Base-by-base conservation (phyloP, 2,329 filamentous ascomycete genomes). In the Helminthosporium solani region DNA sequence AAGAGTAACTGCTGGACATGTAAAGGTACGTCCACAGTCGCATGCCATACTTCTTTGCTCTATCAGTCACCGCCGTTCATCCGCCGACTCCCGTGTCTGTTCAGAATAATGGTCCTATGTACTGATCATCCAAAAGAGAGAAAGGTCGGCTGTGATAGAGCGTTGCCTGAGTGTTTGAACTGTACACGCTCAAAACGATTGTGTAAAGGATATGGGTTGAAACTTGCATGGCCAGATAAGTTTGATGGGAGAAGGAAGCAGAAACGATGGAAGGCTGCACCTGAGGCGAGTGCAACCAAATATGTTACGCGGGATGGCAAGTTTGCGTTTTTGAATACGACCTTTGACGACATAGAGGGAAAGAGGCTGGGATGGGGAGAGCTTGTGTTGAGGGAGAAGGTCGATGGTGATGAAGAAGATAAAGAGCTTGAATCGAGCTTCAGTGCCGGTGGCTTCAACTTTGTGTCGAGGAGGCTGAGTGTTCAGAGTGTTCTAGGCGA, bases 71-170 rank as follows among this genome's bases (percentile, higher is more conserved):
- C 11, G 11, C 4, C 16, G n/a, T 1, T 15, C 7, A 27, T 34
- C 5, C 11, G 9, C 8, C 9, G 6, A 11, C 7, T 28, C 64
- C 66, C 60, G 40, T 46, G 31, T 47, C 35, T 38, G 30, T n/a
- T 31, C 28, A 6, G 9, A 6, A 31, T n/a, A 6, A 4, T n/a
- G 14, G 7, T 14, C 14, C 14, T 14, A 12, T 8, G 5, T 20
- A 30, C 35, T 43, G 19, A 4, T 23, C 7, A 3, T 9, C 7
- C 19, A 19, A 21, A 20, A 77, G 75, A 69, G 49, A 73, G 74
- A 45, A 77, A 77, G 56, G 73, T 77, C 47, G 74, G 74, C 35
- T 77, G 75, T 50, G 75, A 78, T 57, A 70, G 70, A 42, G 60
- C 63, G 12, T 60, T 71, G 19, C 75, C 75, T 3, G 52, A 57